Conservation (phyloP, 2,329 filamentous ascomycete genomes). For the Eutypa lata region DNA sequence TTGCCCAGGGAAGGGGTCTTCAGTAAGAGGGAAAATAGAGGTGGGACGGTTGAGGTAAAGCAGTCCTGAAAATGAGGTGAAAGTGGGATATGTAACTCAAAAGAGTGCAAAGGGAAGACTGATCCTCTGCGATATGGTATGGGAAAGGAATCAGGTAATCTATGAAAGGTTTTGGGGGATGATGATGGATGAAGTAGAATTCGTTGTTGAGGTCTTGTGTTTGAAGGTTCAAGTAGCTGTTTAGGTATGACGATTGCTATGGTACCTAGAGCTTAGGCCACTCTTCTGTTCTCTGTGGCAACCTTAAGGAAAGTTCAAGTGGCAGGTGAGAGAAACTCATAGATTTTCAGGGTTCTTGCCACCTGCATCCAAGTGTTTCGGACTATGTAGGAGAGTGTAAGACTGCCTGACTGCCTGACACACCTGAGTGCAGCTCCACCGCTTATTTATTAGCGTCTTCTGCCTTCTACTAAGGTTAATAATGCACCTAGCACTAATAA, state of each 20-base stretch:
- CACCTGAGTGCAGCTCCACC: not conserved
- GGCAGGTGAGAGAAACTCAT: not conserved
- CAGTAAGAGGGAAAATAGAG: constrained; percentile 5
- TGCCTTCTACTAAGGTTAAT: too few species aligned
- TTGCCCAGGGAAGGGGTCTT: constrained; percentile 11
- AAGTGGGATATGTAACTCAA: not conserved
- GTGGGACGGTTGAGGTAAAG: constrained; percentile 4
- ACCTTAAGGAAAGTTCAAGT: not conserved
- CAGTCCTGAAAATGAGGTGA: constrained; percentile 4
- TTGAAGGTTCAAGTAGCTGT: not conserved
- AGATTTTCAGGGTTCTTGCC: not conserved
- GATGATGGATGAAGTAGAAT: not conserved
- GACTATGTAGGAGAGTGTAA: not conserved
- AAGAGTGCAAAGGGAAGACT: not conserved
- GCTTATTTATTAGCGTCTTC: too few species aligned
- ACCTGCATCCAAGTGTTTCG: not conserved
- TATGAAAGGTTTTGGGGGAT: not conserved
- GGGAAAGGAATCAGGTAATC: not conserved
- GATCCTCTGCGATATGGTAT: not conserved
- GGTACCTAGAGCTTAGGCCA: constrained; percentile 1
- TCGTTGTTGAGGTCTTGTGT: not conserved
- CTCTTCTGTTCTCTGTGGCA: not conserved
- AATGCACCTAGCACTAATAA: too few species aligned
- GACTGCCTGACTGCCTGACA: too few species aligned
- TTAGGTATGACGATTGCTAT: constrained; percentile 1